Percentiles rank a stretch among this genome's conserved stretches.
Conservation (phyloP, 352 stramenopile genomes). For the Thraustochytrium aureum region DNA sequence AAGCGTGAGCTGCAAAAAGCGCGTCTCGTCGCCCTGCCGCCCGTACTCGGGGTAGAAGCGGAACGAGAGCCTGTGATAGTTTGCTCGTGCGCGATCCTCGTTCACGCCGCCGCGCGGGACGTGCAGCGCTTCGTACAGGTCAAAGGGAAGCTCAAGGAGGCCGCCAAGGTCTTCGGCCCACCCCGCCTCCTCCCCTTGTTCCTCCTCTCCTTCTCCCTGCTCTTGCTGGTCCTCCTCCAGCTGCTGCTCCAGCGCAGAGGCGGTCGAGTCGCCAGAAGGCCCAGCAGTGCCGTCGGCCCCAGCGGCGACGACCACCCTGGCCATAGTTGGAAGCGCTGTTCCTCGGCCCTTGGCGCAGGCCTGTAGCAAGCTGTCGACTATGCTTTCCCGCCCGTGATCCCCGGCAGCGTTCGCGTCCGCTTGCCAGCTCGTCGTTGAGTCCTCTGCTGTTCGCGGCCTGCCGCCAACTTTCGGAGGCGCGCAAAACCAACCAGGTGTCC, state of each 20-base stretch:
- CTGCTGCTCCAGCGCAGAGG: neutral
- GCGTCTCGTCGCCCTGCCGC: neutral
- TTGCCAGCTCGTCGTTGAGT: no score
- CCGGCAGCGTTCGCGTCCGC: no score
- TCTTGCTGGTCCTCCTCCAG: neutral
- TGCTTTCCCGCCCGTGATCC: no score
- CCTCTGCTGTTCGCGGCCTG: no score
- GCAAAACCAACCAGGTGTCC: no score
- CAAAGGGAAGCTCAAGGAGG: slow-evolving; percentile 25
- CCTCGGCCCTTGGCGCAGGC: no score
- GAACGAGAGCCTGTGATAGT: slow-evolving; percentile 6
- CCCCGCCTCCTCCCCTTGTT: neutral
- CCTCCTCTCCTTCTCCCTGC: slow-evolving; percentile 9
- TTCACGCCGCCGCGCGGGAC: neutral
- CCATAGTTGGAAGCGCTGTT: no score
- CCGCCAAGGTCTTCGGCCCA: neutral
- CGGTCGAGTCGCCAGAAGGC: neutral
- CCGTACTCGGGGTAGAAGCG: neutral
- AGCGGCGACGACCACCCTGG: neutral
- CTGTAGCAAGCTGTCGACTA: no score
- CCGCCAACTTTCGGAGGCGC: no score
- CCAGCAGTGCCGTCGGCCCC: neutral
- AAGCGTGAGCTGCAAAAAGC: neutral
- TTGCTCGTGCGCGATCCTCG: neutral
- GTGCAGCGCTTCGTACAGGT: slow-evolving; percentile 41